Evolutionary conservation across 1,284 basidiomycete genomes (phyloP).

Genomic region (Paramarasmius palmivorus): DNA sequence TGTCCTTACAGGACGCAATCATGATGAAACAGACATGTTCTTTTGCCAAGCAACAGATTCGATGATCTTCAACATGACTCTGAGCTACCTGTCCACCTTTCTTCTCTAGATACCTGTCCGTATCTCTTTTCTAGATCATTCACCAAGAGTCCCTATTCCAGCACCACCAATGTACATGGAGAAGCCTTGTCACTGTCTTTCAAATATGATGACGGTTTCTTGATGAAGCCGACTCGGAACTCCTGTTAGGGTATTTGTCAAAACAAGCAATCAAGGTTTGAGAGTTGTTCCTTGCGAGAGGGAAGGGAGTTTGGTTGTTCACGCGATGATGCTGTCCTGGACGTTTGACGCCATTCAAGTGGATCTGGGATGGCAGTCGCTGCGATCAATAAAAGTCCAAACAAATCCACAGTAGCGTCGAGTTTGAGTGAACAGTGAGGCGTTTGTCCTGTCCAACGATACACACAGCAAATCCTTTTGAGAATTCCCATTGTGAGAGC

Average conservation of each 20-base stretch:
- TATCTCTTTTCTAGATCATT: constrained; percentile 72
- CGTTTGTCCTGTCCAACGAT: background rate
- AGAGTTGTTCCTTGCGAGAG: constrained; percentile 88
- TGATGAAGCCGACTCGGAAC: constrained; percentile 82
- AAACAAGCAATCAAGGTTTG: constrained; percentile 75
- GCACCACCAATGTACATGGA: constrained; percentile 61
- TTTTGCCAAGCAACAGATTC: too few relatives aligned
- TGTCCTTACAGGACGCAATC: too few relatives aligned
- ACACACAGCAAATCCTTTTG: constrained; percentile 74
- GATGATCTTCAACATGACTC: too few relatives aligned
- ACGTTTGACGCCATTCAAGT: constrained; percentile 70
- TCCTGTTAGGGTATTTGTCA: constrained; percentile 77
- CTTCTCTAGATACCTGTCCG: constrained; percentile 27
- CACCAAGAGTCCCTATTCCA: constrained; percentile 74
- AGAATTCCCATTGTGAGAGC: constrained; percentile 80
- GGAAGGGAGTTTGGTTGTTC: constrained; percentile 70
- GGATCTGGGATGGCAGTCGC: constrained; percentile 67
- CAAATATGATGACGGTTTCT: constrained; percentile 69
- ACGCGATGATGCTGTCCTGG: constrained; percentile 78
- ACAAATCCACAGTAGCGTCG: constrained; percentile 70
- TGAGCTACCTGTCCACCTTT: constrained; percentile 41
- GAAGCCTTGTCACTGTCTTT: constrained; percentile 76
- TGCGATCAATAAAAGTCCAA: constrained; percentile 78
- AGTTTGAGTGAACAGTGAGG: background rate
- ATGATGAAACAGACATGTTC: too few relatives aligned